A percentile compares a stretch with the other conserved stretches of the same genome.
phyloP scores from a whole-genome alignment of 2,329 filamentous ascomycete species.

The Grosmannia penicillata region DNA sequence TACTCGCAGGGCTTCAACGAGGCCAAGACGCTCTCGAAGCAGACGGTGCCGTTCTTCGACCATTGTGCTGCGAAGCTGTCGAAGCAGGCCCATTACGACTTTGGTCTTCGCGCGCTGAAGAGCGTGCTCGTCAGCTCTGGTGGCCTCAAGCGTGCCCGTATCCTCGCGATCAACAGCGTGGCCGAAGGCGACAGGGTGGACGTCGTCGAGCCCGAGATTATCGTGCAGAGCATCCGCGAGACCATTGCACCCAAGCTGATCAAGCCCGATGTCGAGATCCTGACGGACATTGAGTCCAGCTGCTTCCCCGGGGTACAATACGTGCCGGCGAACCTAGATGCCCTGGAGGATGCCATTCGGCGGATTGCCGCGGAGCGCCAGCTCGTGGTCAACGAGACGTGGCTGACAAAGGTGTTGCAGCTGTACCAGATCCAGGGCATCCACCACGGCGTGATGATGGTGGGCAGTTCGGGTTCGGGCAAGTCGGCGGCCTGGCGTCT shows the following conservation, averaged over 20 bases:
- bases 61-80: slow-evolving; percentile 68
- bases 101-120: slow-evolving; percentile 92
- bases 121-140: slow-evolving; percentile 97
- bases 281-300: slow-evolving; percentile 67
- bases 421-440: slow-evolving; percentile 96
- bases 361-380: slow-evolving; percentile 73
- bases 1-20: slow-evolving; percentile 99
- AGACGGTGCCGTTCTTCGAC: slow-evolving; percentile 97
- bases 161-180: slow-evolving; percentile 37
- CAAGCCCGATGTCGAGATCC: slow-evolving; percentile 75
- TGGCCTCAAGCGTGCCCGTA: slow-evolving; percentile 74
- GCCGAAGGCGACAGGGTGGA: slow-evolving; percentile 41
- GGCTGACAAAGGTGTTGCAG: slow-evolving; percentile 96
- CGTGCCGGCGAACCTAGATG: slow-evolving; percentile 70
- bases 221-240: slow-evolving; percentile 95
- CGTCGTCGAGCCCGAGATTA: slow-evolving; percentile 85
- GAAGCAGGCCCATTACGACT: slow-evolving; percentile 98
- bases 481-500: slow-evolving; percentile 95
- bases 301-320: slow-evolving; percentile 92
- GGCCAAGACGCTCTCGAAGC: slow-evolving; percentile 83
- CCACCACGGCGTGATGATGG: slow-evolving; percentile 99
- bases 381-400: slow-evolving; percentile 79
- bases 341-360: slow-evolving; percentile 67
- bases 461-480: slow-evolving; percentile 91
- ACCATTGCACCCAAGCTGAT: slow-evolving; percentile 97